A percentile compares a stretch with the other conserved stretches of the same genome.
phyloP scores from a whole-genome alignment of 1,284 basidiomycete species.

The Ustilago bromivora region DNA sequence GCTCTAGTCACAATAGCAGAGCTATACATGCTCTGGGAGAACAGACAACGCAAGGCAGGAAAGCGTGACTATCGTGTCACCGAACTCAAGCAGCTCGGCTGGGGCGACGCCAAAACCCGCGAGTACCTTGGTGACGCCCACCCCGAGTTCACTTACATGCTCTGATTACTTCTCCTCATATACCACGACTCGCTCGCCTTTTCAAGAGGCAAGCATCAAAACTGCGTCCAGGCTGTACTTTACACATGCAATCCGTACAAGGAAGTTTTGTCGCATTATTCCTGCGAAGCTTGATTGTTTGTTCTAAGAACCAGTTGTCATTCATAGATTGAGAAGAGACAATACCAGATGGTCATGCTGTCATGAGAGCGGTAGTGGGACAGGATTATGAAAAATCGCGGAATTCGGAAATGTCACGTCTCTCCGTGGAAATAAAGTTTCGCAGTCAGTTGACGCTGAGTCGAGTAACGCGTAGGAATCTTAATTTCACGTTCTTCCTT shows the following conservation, averaged over 20 bases:
- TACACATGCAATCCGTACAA: neutral
- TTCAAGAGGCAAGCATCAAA: neutral
- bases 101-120: constrained; percentile 53
- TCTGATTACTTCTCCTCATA: constrained; percentile 17
- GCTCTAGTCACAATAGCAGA: constrained; percentile 51
- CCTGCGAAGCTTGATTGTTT: neutral
- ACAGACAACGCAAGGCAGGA: constrained; percentile 42
- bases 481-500: neutral
- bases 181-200: constrained; percentile 6
- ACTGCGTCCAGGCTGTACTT: constrained; percentile 1
- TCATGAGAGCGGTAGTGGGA: neutral
- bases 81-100: constrained; percentile 42
- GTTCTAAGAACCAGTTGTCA: neutral
- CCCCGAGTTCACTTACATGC: constrained; percentile 56
- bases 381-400: neutral
- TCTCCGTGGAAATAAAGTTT: constrained; percentile 7
- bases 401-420: neutral
- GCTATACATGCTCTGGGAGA: constrained; percentile 54
- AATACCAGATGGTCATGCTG: too few species aligned
- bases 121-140: constrained; percentile 62
- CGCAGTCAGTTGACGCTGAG: constrained; percentile 21
- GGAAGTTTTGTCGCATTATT: neutral
- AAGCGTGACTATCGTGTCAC: constrained; percentile 52
- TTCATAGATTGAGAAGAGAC: too few species aligned
- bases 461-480: constrained; percentile 23